Percentiles rank a stretch among this genome's conserved stretches.
phyloP scores from a whole-genome alignment of 176 grass and related monocot species.

The Puccinellia tenuiflora region DNA sequence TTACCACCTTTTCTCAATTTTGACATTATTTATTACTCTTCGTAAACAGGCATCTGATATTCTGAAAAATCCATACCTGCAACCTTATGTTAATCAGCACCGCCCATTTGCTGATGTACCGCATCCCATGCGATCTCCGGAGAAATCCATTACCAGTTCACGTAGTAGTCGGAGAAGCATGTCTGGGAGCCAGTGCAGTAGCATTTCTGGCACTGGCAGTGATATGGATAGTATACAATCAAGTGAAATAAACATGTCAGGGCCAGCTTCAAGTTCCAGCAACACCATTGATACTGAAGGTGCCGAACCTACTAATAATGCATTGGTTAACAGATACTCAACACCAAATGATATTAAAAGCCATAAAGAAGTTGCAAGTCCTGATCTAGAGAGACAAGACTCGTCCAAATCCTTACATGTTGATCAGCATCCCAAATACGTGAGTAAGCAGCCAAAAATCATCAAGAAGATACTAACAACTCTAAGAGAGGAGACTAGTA shows the following conservation, averaged over 20 bases:
- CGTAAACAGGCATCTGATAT: slow-evolving; percentile 83
- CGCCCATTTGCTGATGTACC: slow-evolving; percentile 39
- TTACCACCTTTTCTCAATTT: slow-evolving; percentile 15
- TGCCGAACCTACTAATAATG: slow-evolving; percentile 34
- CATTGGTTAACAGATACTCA: slow-evolving; percentile 4
- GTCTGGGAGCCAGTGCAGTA: slow-evolving; percentile 80
- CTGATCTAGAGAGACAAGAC: slow-evolving; percentile 47
- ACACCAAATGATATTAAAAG: slow-evolving; percentile 27
- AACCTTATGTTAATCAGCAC: slow-evolving; percentile 66
- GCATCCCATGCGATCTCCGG: slow-evolving; percentile 32
- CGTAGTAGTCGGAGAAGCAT: slow-evolving; percentile 57
- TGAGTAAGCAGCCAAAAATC: slow-evolving; percentile 65
- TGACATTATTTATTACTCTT: slow-evolving; percentile 24
- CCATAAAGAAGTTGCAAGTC: slow-evolving; percentile 29
- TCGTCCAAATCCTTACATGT: slow-evolving; percentile 44
- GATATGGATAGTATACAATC: slow-evolving; percentile 82
- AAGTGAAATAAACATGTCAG: slow-evolving; percentile 49
- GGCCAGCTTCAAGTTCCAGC: slow-evolving; percentile 39
- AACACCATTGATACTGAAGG: slow-evolving; percentile 32
- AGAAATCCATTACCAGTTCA: slow-evolving; percentile 51
- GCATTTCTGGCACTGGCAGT: slow-evolving; percentile 74
- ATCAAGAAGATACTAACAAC: slow-evolving; percentile 61
- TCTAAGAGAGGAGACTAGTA: slow-evolving; percentile 63
- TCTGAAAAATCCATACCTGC: slow-evolving; percentile 72
- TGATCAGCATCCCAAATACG: slow-evolving; percentile 46